These are phyloP conservation scores for Amphichorda felina DNA, from an alignment of 2,329 filamentous ascomycete species.

Conservation along the genomic window DNA sequence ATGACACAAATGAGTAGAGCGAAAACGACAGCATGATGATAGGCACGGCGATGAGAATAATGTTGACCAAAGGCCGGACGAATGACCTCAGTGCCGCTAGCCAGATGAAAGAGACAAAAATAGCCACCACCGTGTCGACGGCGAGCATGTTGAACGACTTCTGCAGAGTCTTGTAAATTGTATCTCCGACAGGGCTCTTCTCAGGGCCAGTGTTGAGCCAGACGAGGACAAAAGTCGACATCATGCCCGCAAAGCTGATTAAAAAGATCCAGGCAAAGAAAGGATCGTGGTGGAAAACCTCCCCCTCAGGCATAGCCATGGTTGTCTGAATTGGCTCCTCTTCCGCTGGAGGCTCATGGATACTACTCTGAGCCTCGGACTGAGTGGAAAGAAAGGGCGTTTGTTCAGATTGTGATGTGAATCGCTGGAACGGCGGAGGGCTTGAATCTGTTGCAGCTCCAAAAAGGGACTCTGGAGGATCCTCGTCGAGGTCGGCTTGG, in stretches of 20 bases:
- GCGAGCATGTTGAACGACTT: constrained; percentile 82
- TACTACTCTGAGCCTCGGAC: constrained; percentile 20
- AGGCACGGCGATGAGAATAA: constrained; percentile 76
- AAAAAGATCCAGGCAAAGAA: constrained; percentile 90
- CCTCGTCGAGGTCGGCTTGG: constrained; percentile 41
- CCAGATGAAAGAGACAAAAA: constrained; percentile 84
- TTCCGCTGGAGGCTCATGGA: constrained; percentile 16
- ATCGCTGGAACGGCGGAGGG: constrained; percentile 52
- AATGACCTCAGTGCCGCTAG: constrained; percentile 80
- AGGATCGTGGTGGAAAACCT: constrained; percentile 71
- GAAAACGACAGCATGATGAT: constrained; percentile 81
- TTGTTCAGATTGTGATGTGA: constrained; percentile 28
- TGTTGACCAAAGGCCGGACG: constrained; percentile 68
- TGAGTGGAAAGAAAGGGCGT: constrained; percentile 25
- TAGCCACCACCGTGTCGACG: constrained; percentile 81
- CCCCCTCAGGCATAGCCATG: constrained; percentile 38
- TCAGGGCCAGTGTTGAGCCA: constrained; percentile 74
- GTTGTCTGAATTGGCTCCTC: constrained; percentile 23
- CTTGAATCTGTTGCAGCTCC: constrained; percentile 36
- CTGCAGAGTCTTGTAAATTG: constrained; percentile 81
- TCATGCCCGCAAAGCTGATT: constrained; percentile 70
- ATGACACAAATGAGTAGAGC: constrained; percentile 81
- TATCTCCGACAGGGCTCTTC: constrained; percentile 73
- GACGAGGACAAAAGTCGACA: constrained; percentile 81
- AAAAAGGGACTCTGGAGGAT: constrained; percentile 48